Base-by-base conservation (phyloP, 163 green algal species). In the Trebouxia gelatinosa region DNA sequence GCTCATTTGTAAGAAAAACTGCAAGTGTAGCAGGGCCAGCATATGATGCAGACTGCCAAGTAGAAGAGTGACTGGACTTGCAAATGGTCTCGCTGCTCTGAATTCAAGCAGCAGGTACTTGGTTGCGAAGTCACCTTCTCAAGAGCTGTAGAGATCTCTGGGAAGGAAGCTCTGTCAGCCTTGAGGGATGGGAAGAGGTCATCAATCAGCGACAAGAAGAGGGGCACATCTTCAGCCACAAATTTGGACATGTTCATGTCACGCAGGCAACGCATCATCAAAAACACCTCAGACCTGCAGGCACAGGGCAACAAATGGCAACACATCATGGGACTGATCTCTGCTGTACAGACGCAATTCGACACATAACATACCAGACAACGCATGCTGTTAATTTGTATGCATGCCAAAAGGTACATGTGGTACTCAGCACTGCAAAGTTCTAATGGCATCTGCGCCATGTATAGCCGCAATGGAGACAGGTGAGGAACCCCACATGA, bases 211-310 rank as follows among this genome's bases (percentile, higher is more conserved):
- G 88, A 94, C 66, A 97, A 86, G 88, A 98, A 98, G 19, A 98
- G 89, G 4, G 95, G 94, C 78, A 98, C 93, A 71, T 98, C 95
- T 84, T 98, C 95, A 13, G 93, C 92, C 77, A 98, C 93, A 83
- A 97, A 97, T 86, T 98, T 98, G 89, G 84, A 93, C 90, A 98
- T 96, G 87, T 98, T 98, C 94, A 98, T 97, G 87, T 98, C 95
- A 35, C 93, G 89, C 81, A 98, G 86, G 61, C 91, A 97, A 61
- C 92, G 87, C 94, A 98, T 97, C 87, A 98, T 94, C 21, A 98
- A 85, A 65, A 85, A 87, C 9, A 81, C 82, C 89, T 98, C 94
- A 4, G 78, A 83, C 68, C 77, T 87, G 65, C 76, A 78, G 5
- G 19, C 23, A 23, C 3, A 3, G 23, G 48, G 23, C 2, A 59